Conservation (phyloP, 2,329 filamentous ascomycete species). For the Endocalyx cinctus region DNA sequence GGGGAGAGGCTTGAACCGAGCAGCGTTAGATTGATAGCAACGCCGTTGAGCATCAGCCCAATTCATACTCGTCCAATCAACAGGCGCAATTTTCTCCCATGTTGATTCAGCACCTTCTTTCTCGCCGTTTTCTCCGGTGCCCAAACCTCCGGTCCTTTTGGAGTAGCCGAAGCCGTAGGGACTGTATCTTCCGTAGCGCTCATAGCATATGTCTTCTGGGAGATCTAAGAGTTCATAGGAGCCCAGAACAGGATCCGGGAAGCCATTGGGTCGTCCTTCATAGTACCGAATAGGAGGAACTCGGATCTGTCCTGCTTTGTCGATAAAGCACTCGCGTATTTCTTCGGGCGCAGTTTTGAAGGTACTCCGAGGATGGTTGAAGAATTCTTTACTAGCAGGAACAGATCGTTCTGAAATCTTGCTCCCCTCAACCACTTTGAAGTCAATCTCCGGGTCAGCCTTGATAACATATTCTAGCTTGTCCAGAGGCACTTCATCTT, state of each 20-base stretch:
- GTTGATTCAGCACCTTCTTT: slow-evolving; percentile 74
- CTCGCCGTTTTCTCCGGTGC: slow-evolving; percentile 81
- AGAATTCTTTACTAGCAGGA: slow-evolving; percentile 52
- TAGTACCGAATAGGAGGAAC: slow-evolving; percentile 71
- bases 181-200: slow-evolving; percentile 80
- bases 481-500: slow-evolving; percentile 51
- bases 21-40: slow-evolving; percentile 67
- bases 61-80: slow-evolving; percentile 72
- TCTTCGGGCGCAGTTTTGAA: slow-evolving; percentile 38
- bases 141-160: slow-evolving; percentile 69
- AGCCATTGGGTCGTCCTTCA: slow-evolving; percentile 73
- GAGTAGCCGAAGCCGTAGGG: slow-evolving; percentile 91
- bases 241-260: slow-evolving; percentile 81
- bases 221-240: slow-evolving; percentile 78
- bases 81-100: slow-evolving; percentile 65
- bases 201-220: slow-evolving; percentile 85
- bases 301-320: slow-evolving; percentile 58
- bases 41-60: slow-evolving; percentile 76
- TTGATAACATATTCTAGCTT: slow-evolving; percentile 32
- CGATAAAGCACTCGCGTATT: slow-evolving; percentile 74
- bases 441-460: slow-evolving; percentile 20
- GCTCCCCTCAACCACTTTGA: no score
- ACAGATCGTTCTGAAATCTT: slow-evolving; percentile 31
- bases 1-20: slow-evolving; percentile 57
- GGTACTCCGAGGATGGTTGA: slow-evolving; percentile 30